Conservation (phyloP, 495 filamentous ascomycete genomes). For the Daldinia bambusicola region DNA sequence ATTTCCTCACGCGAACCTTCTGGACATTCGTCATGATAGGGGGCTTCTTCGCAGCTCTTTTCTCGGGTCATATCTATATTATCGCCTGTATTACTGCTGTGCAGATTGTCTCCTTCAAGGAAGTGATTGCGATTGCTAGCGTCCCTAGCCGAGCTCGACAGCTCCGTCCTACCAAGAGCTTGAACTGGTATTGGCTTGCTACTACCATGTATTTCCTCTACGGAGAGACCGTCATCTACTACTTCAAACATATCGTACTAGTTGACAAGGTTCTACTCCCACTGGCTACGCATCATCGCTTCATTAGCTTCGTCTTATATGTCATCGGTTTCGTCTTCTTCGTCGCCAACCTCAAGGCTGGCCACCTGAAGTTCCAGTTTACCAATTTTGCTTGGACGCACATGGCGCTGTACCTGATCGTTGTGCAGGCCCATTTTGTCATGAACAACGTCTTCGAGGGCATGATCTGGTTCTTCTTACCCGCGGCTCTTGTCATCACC, state of each 20-base stretch:
- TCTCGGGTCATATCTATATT: slow-evolving; percentile 96
- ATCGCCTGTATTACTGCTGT: slow-evolving; percentile 90
- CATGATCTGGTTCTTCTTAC: slow-evolving; percentile 99
- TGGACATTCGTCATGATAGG: slow-evolving; percentile 99
- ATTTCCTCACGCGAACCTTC: slow-evolving; percentile 96
- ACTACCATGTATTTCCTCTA: slow-evolving; percentile 99
- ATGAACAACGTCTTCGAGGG: slow-evolving; percentile 99
- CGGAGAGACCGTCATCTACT: slow-evolving; percentile 98
- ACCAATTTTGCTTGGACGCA: slow-evolving; percentile 99
- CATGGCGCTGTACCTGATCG: slow-evolving; percentile 97
- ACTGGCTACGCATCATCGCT: slow-evolving; percentile 96
- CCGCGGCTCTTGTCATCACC: slow-evolving; percentile 92
- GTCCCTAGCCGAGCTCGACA: slow-evolving; percentile 91
- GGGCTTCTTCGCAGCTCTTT: slow-evolving; percentile 88
- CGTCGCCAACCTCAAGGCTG: slow-evolving; percentile 92
- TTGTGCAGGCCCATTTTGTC: slow-evolving; percentile 98
- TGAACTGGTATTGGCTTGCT: slow-evolving; percentile 99
- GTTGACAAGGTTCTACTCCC: slow-evolving; percentile 94
- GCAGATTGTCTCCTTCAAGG: slow-evolving; percentile 98
- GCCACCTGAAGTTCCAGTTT: slow-evolving; percentile 98
- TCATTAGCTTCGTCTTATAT: slow-evolving; percentile 98
- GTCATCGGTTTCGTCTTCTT: slow-evolving; percentile 99
- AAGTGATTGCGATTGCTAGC: slow-evolving; percentile 97
- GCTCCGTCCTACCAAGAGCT: slow-evolving; percentile 89
- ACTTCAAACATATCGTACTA: slow-evolving; percentile 97